Evolutionary conservation across 2,329 filamentous ascomycete genomes (phyloP), one percentile per base, ranked within the genome.

Genomic region (Aaosphaeria arxii): DNA sequence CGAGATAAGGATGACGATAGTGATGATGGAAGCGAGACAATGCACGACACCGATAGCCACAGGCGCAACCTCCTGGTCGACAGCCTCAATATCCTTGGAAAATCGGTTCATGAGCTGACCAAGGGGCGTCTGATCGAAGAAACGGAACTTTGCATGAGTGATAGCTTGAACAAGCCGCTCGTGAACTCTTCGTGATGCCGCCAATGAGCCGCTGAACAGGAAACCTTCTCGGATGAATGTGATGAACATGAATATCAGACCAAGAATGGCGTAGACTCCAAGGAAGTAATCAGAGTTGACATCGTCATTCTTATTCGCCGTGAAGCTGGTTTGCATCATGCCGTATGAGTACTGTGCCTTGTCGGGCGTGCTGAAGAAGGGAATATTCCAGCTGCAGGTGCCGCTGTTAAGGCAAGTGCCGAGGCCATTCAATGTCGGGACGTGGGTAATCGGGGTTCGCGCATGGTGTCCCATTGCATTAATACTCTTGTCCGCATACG

Each of bases 71-170:
- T 99, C 94, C 67, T 99, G 94, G 58, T 99, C 94, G 17, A 99
- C 81, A 7, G 91, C 85, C 69, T 99, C 91, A 11, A 99, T 82
- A 68, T 99, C 94, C 71, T 97, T 97, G 68, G 92, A 97, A 74
- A 99, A 99, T 17, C 94, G 85, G 71, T 99, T 99, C 86, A 97
- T 97, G 62, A 99, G 80, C 71, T 96, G 92, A 9, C 94, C 94
- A 0, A 97, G 81, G 2, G 94, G 94, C 0, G 94, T 99, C 1
- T 92, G 88, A 64, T 99, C 94, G 63, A 99, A 99, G 75, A 99
- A 99, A 66, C 89, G 91, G 78, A 99, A 97, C 67, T 91, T 92
- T 30, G 94, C 94, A 57, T 91, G 85, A 11, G 89, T 87, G 28
- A 99, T 84, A 1, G 87, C 79, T 30, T 82, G 79, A 67, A 99